phyloP scores from a whole-genome alignment of 345 rosid species.

The Raphanus sativus region DNA sequence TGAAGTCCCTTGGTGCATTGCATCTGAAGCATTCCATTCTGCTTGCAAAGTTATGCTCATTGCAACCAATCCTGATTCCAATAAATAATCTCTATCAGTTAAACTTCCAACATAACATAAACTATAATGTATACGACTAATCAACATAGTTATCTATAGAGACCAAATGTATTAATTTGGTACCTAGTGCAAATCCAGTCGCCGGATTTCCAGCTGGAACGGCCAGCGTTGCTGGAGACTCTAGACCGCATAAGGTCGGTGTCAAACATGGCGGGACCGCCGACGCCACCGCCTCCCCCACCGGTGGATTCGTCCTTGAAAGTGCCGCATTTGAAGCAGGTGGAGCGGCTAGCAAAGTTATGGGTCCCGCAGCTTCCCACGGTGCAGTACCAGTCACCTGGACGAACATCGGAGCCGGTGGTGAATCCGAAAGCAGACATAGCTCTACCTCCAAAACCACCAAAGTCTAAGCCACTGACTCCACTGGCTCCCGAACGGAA shows the following conservation, averaged over 20 bases:
- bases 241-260: slow-evolving; percentile 53
- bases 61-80: slow-evolving; percentile 66
- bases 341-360: slow-evolving; percentile 89
- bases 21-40: slow-evolving; percentile 88
- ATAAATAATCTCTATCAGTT: background rate
- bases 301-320: slow-evolving; percentile 60
- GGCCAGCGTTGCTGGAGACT: slow-evolving; percentile 46
- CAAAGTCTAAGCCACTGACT: slow-evolving; percentile 51
- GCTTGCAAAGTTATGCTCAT: slow-evolving; percentile 88
- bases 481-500: slow-evolving; percentile 50
- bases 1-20: slow-evolving; percentile 77
- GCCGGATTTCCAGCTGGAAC: slow-evolving; percentile 88
- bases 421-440: slow-evolving; percentile 65
- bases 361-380: slow-evolving; percentile 85
- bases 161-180: background rate
- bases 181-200: slow-evolving; percentile 95
- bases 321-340: slow-evolving; percentile 87
- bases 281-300: slow-evolving; percentile 39
- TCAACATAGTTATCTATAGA: background rate
- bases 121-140: background rate
- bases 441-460: slow-evolving; percentile 49
- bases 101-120: background rate
- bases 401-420: slow-evolving; percentile 87
- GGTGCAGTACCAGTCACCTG: slow-evolving; percentile 95
- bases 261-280: slow-evolving; percentile 34